phyloP scores from a whole-genome alignment of 2,329 filamentous ascomycete genomes.

The Plenodomus lindquistii region DNA sequence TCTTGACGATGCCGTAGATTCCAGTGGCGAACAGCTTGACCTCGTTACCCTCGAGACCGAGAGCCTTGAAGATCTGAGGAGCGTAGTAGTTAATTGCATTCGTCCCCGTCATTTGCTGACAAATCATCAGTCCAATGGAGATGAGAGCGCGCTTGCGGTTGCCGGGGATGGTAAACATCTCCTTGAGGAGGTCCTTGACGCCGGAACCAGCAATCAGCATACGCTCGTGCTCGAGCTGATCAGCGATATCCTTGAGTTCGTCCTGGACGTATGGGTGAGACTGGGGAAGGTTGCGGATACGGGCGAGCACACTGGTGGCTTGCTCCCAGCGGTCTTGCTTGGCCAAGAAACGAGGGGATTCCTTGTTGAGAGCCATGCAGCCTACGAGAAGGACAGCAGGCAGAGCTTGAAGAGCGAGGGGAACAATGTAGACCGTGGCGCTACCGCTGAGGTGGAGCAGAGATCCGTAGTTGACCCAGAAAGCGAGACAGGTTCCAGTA shows the following conservation, averaged over 20 bases:
- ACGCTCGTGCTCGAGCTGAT: conserved; percentile 57
- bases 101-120: conserved; percentile 71
- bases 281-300: conserved; percentile 57
- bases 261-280: conserved; percentile 42
- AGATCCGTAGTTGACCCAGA: conserved; percentile 60
- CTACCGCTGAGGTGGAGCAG: conserved; percentile 53
- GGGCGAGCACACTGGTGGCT: conserved; percentile 59
- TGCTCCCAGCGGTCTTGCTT: conserved; percentile 70
- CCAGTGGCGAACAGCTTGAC: conserved; percentile 72
- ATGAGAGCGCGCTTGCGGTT: conserved; percentile 67
- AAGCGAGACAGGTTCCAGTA: conserved; percentile 56
- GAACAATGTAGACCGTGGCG: conserved; percentile 61
- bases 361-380: conserved; percentile 66
- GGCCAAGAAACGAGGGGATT: conserved; percentile 70
- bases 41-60: conserved; percentile 62
- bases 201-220: conserved; percentile 57
- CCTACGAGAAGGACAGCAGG: conserved; percentile 64
- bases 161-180: conserved; percentile 51
- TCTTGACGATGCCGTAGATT: conserved; percentile 74
- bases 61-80: conserved; percentile 68
- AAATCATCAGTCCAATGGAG: conserved; percentile 66
- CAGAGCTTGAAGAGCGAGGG: conserved; percentile 66
- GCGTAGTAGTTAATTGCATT: conserved; percentile 64
- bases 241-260: conserved; percentile 43
- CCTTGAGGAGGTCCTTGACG: conserved; percentile 46